These are phyloP conservation scores for Monosporozyma servazzii DNA, from an alignment of 805 yeast species.

Conservation along the genomic window DNA sequence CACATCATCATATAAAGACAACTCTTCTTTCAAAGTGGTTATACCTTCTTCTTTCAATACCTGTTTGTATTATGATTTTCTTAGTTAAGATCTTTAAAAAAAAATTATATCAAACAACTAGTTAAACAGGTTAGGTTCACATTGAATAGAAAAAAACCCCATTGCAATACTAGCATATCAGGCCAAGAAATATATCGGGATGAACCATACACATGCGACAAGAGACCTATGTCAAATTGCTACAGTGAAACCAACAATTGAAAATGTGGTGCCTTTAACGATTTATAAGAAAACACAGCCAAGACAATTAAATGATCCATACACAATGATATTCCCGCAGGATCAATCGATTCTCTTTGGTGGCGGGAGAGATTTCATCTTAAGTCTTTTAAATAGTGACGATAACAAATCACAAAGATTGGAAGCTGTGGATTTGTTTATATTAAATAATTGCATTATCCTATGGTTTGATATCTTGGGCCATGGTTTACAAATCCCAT, in stretches of 20 bases:
- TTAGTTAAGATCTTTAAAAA: no score
- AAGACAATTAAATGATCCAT: slow-evolving; percentile 1
- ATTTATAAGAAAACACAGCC: slow-evolving; percentile 28
- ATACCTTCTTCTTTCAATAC: background rate
- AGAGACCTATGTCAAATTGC: slow-evolving; percentile 16
- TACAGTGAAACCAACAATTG: slow-evolving; percentile 29
- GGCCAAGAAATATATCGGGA: background rate
- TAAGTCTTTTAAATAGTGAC: slow-evolving; percentile 12
- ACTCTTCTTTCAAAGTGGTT: no score
- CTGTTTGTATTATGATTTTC: background rate
- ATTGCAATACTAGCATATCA: background rate
- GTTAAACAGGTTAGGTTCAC: no score
- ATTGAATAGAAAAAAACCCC: no score
- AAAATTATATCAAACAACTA: no score
- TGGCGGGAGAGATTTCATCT: slow-evolving; percentile 33
- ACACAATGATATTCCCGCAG: background rate
- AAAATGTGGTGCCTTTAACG: slow-evolving; percentile 29
- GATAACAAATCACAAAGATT: slow-evolving; percentile 1
- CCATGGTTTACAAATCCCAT: slow-evolving; percentile 33
- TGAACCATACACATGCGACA: background rate
- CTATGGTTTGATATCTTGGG: slow-evolving; percentile 33
- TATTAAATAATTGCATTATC: slow-evolving; percentile 30
- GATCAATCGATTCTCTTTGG: slow-evolving; percentile 30
- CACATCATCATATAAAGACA: no score
- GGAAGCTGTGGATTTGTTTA: slow-evolving; percentile 30